Evolutionary conservation across 768 basidiomycete genomes (phyloP).

Genomic region (Xerocomellus amylosporus): DNA sequence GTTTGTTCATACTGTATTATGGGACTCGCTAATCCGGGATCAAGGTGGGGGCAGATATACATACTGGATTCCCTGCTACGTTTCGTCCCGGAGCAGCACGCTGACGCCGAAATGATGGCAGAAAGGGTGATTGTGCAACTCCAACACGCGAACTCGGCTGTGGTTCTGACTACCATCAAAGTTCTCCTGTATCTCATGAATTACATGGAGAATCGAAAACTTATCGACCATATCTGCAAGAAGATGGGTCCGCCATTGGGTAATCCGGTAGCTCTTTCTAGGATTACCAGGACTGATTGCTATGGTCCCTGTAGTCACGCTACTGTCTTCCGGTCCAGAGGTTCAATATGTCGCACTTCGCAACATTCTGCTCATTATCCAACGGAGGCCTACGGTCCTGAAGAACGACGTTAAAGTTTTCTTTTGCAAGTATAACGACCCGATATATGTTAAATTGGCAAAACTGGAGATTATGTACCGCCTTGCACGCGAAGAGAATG

Average conservation of each 20-base stretch:
- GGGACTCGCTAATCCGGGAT: slow-evolving; percentile 11
- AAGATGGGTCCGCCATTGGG: slow-evolving; percentile 99
- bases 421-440: slow-evolving; percentile 99
- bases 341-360: slow-evolving; percentile 97
- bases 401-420: slow-evolving; percentile 99
- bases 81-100: slow-evolving; percentile 84
- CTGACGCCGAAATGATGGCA: slow-evolving; percentile 92
- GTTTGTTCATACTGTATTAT: slow-evolving; percentile 33
- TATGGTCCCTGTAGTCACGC: slow-evolving; percentile 58
- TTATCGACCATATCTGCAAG: slow-evolving; percentile 89
- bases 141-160: slow-evolving; percentile 98
- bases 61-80: slow-evolving; percentile 92
- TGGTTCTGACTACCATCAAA: slow-evolving; percentile 98
- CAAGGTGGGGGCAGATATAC: slow-evolving; percentile 98
- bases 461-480: slow-evolving; percentile 99
- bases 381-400: slow-evolving; percentile 85
- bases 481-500: slow-evolving; percentile 91
- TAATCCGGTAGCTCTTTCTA: slow-evolving; percentile 28
- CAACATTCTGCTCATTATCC: slow-evolving; percentile 96
- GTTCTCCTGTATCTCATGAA: slow-evolving; percentile 96
- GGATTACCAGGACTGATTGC: neutral
- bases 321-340: slow-evolving; percentile 95
- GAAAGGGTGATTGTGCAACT: slow-evolving; percentile 92
- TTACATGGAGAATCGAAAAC: slow-evolving; percentile 88
- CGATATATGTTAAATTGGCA: slow-evolving; percentile 97